phyloP scores from a whole-genome alignment of 441 rosid species.

The Bocquillonia castaneifolia region DNA sequence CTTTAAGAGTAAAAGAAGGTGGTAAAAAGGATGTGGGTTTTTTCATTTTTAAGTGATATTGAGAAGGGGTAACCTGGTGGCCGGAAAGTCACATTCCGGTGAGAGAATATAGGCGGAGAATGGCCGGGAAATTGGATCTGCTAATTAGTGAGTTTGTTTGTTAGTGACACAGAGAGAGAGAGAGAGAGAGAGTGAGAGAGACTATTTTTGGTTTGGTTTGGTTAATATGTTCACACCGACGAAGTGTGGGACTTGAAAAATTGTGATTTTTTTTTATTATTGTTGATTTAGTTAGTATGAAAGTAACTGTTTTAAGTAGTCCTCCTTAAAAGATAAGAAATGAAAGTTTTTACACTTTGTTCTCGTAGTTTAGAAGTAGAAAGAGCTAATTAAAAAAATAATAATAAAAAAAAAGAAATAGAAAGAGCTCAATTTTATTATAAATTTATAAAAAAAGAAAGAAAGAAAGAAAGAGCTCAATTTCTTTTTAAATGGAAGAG shows the following conservation, averaged over 20 bases:
- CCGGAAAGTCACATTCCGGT: constrained; percentile 36
- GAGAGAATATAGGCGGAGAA: constrained; percentile 24
- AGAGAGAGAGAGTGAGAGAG: constrained; percentile 6
- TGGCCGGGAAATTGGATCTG: constrained; percentile 23
- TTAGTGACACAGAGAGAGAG: not conserved
- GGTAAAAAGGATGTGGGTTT: not conserved
- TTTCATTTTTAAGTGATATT: not conserved
- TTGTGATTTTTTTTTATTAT: too few species aligned
- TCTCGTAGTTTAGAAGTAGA: too few species aligned
- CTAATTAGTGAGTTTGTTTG: not conserved
- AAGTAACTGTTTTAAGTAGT: too few species aligned
- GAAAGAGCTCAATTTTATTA: too few species aligned
- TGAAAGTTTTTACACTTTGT: too few species aligned
- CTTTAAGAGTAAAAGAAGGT: not conserved
- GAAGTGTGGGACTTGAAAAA: constrained; percentile 35
- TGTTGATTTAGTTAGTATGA: too few species aligned
- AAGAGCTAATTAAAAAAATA: too few species aligned
- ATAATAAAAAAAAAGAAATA: too few species aligned
- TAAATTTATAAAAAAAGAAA: too few species aligned
- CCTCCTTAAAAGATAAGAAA: too few species aligned
- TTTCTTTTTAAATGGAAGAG: too few species aligned
- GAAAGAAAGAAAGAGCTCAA: too few species aligned
- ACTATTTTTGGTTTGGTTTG: not conserved
- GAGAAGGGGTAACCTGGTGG: constrained; percentile 24
- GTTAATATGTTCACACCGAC: constrained; percentile 31